phyloP scores from a whole-genome alignment of 2,329 filamentous ascomycete genomes.

The Septoria petroselini region DNA sequence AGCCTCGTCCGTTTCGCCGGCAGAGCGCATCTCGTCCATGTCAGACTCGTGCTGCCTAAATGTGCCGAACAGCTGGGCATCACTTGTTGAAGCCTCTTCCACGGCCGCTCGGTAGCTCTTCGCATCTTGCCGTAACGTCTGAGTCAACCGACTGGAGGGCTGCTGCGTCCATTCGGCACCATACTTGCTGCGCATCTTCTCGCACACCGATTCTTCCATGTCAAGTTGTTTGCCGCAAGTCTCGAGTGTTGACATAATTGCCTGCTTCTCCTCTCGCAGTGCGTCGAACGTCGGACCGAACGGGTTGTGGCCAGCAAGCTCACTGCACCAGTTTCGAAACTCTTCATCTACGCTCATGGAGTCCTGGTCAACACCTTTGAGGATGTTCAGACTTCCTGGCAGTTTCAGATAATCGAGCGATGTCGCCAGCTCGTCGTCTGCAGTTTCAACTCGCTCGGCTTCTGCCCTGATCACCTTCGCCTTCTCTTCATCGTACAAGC shows the following conservation, averaged over 20 bases:
- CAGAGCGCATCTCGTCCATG: conserved; percentile 92
- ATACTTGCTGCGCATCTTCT: conserved; percentile 99
- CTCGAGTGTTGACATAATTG: conserved; percentile 70
- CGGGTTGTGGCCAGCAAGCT: conserved; percentile 80
- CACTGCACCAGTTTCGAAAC: conserved; percentile 89
- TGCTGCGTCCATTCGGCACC: conserved; percentile 96
- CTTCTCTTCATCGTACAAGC: conserved; percentile 97
- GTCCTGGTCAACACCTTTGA: conserved; percentile 92
- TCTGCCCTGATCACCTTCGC: conserved; percentile 92
- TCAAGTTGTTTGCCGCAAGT: conserved; percentile 83
- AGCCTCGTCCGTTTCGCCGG: conserved; percentile 79
- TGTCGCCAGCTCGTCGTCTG: conserved; percentile 92
- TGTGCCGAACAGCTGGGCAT: conserved; percentile 77
- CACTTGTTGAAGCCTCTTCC: conserved; percentile 83
- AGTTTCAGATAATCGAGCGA: conserved; percentile 91
- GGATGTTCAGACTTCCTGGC: conserved; percentile 72
- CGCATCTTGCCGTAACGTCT: conserved; percentile 82
- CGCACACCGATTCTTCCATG: conserved; percentile 95
- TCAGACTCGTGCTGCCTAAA: conserved; percentile 81
- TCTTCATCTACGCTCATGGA: conserved; percentile 79
- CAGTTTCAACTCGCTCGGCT: conserved; percentile 85
- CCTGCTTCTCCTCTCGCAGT: conserved; percentile 72
- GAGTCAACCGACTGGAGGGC: conserved; percentile 83
- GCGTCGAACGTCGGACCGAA: conserved; percentile 76
- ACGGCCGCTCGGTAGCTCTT: conserved; percentile 83